These are phyloP conservation scores for Phytophthora aleatoria DNA, from an alignment of 352 stramenopile genomes.

Conservation along the genomic window DNA sequence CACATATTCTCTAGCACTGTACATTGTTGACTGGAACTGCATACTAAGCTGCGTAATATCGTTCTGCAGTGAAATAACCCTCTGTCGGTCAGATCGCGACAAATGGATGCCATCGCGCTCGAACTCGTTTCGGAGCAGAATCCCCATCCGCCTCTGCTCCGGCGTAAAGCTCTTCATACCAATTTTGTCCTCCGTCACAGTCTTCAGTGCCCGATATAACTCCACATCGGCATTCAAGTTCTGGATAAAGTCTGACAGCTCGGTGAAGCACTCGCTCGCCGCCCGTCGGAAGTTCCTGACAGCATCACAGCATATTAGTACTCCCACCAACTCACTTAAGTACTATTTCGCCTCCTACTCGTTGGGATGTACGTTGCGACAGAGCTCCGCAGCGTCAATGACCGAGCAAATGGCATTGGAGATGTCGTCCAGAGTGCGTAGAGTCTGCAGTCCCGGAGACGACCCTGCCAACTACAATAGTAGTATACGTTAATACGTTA, in stretches of 20 bases:
- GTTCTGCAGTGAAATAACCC: constrained; percentile 90
- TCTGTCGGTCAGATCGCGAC: constrained; percentile 56
- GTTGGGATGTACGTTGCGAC: constrained; percentile 91
- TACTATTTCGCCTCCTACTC: constrained; percentile 47
- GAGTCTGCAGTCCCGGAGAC: constrained; percentile 64
- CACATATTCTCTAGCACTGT: constrained; percentile 61
- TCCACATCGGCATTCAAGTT: constrained; percentile 92
- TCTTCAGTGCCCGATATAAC: constrained; percentile 88
- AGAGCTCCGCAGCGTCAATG: constrained; percentile 96
- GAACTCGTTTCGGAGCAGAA: constrained; percentile 92
- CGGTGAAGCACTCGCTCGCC: constrained; percentile 88
- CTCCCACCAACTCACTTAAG: background rate
- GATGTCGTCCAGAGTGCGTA: constrained; percentile 92
- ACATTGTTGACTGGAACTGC: constrained; percentile 90
- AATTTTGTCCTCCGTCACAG: constrained; percentile 61
- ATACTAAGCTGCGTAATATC: constrained; percentile 88
- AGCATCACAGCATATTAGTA: constrained; percentile 13
- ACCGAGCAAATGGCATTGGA: constrained; percentile 95
- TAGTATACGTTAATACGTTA: constrained; percentile 2
- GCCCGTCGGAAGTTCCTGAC: constrained; percentile 75
- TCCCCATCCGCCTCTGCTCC: constrained; percentile 91
- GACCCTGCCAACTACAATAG: constrained; percentile 49
- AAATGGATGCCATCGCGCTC: constrained; percentile 96
- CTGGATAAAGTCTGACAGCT: constrained; percentile 95
- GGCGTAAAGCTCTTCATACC: constrained; percentile 73